Evolutionary conservation across 768 basidiomycete genomes (phyloP), one percentile per base, ranked within the genome.

Genomic region (Boletus coccyginus): DNA sequence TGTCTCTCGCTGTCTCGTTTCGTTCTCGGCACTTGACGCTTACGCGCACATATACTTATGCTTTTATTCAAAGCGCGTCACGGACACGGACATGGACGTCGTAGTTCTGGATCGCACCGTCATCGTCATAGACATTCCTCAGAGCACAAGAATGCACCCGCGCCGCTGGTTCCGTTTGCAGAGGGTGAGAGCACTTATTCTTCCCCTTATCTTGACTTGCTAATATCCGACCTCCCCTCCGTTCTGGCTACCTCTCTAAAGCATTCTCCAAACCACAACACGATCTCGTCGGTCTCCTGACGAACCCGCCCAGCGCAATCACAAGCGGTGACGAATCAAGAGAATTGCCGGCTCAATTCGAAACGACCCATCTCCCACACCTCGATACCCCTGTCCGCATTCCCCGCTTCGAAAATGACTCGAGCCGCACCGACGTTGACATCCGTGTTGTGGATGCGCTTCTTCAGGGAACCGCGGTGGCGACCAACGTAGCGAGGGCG

Each of bases 251-350:
- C 21, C n/a, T 31, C 9, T 29, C 17, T 10, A 38, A 27, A 70
- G 68, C 68, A 3, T 69, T 71, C 31, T 46, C 70, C 8, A 46
- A 59, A 16, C 67, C 58, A 1, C 65, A 57, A 7, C 44, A 43
- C 0, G 58, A 57, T 13, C 45, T 49, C 3, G 33, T 11, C 1
- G 55, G 55, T 10, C 46, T 59, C 7, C 44, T 50, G 47, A 44
- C 38, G 17, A 31, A 47, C 0, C 51, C 53, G 24, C 3, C 47
- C 21, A n/a, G 39, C 29, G 7, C 42, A 7, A 10, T 12, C 13
- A 2, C 24, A 6, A 13, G 17, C 12, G 14, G 27, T 3, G 21
- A 8, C 14, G 35, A 44, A 35, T n/a, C 24, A 3, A 27, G 14
- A 8, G 36, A 10, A 1, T 7, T 42, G 0, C 24, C 14, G 6